Base-by-base conservation (phyloP, 2,329 filamentous ascomycete species). In the Trichoderma koningiopsis region DNA sequence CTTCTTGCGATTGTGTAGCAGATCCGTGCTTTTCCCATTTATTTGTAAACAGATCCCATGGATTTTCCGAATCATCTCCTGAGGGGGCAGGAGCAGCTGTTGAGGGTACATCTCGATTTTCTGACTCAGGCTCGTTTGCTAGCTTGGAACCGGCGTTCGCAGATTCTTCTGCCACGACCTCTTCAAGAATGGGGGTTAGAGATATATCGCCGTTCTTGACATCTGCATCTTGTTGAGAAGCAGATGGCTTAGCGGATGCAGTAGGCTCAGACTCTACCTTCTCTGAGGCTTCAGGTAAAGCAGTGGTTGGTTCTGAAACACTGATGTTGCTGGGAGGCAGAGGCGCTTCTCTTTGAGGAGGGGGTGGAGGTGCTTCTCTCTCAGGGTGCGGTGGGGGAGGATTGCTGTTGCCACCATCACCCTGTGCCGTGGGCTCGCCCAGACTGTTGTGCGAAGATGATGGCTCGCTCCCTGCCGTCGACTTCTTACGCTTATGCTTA, bases 401-500 rank as follows among this genome's bases (percentile, higher is more conserved):
- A 35, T 59, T 27, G 57, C 16, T n/a, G 27, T 24, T n/a, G 27
- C 13, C 24, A 35, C 14, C 59, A 31, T 16, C 40, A 10, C 27
- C 40, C 24, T 37, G 47, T 33, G 3, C 43, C 6, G 16, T 13
- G 16, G 49, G 40, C 43, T 65, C 62, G 7, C 62, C 35, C 22
- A 68, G 37, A 22, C 57, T 57, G 13, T 47, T 40, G 31, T 55
- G 47, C 4, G 58, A 68, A 19, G 65, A 66, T 22, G 62, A 68
- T 29, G 64, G 40, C 1, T 61, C 56, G 24, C 68, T 68, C n/a
- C 59, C 70, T 24, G 61, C 57, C 3, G 35, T 24, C 24, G 62
- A 57, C 31, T 69, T 69, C 53, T 66, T 81, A 77, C 73, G 80
- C 75, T 79, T 80, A 74, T 79, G 79, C 68, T 77, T 81, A 72